Conservation (phyloP, 192 early-diverging fungal species). For the Gaertneriomyces semiglobifer region DNA sequence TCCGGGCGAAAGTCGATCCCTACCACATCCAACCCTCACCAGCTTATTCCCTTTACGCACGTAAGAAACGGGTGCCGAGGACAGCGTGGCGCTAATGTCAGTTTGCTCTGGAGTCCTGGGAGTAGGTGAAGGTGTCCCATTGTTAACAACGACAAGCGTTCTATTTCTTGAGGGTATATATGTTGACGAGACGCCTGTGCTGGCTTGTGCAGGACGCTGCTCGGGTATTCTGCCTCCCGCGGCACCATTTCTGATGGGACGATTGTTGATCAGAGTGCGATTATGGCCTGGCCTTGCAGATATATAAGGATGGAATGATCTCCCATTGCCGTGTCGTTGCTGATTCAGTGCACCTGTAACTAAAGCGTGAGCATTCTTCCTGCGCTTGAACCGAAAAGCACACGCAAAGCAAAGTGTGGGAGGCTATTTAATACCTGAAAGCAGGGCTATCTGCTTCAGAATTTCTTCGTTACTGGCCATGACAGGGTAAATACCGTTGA, state of each 20-base stretch:
- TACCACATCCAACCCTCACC: constrained; percentile 21
- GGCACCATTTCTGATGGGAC: too few relatives aligned
- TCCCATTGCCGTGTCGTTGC: background rate
- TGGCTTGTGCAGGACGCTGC: too few relatives aligned
- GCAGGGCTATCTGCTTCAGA: constrained; percentile 26
- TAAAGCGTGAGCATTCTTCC: background rate
- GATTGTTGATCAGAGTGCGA: background rate
- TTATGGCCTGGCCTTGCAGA: background rate
- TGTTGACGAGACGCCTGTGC: background rate
- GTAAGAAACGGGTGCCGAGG: background rate
- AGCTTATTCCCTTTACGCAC: constrained; percentile 21
- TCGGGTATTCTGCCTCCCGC: too few relatives aligned
- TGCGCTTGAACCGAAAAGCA: background rate
- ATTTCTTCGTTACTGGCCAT: constrained; percentile 24
- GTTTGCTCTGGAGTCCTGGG: background rate
- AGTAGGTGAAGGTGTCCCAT: background rate
- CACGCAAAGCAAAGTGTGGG: background rate
- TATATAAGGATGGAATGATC: background rate
- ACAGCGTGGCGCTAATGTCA: background rate
- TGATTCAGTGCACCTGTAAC: constrained; percentile 10
- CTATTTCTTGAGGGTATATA: background rate
- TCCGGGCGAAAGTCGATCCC: background rate
- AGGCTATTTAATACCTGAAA: constrained; percentile 5
- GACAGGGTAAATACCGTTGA: too few relatives aligned
- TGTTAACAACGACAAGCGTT: background rate